These are phyloP conservation scores for Aspergillus udagawae DNA, from an alignment of 2,329 filamentous ascomycete genomes.

Conservation along the genomic window DNA sequence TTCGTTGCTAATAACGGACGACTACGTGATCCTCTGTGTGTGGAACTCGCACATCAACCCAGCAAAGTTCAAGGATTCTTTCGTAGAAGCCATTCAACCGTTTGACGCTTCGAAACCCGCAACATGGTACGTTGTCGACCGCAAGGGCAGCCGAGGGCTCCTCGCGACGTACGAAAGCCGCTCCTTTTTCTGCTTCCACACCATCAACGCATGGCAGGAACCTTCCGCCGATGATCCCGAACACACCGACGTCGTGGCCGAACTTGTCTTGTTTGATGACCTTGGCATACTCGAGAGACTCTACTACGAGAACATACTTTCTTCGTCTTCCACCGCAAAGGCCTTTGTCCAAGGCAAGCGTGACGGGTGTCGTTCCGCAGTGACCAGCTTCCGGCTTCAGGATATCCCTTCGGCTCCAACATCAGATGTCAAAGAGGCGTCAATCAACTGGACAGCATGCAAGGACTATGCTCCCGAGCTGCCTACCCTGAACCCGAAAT, in stretches of 20 bases:
- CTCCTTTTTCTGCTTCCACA: conserved; percentile 75
- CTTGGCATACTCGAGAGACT: conserved; percentile 62
- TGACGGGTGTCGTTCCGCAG: conserved; percentile 22
- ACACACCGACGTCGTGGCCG: conserved; percentile 56
- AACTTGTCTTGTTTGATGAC: conserved; percentile 62
- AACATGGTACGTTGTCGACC: conserved; percentile 72
- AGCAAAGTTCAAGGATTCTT: conserved; percentile 4
- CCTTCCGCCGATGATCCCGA: conserved; percentile 28
- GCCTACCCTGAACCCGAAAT: conserved; percentile 48
- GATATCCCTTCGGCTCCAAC: conserved; percentile 22
- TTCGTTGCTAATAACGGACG: conserved; percentile 69
- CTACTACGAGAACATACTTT: conserved; percentile 67
- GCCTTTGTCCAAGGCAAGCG: conserved; percentile 24
- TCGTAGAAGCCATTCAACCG: conserved; percentile 63
- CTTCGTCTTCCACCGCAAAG: conserved; percentile 48
- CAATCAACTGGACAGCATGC: conserved; percentile 25
- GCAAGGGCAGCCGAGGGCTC: conserved; percentile 58
- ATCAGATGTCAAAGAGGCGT: conserved; percentile 11
- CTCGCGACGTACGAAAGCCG: conserved; percentile 65
- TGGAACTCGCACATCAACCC: conserved; percentile 64
- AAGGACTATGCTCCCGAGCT: conserved; percentile 40
- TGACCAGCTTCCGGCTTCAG: conserved; percentile 38
- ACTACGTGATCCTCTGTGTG: conserved; percentile 69
- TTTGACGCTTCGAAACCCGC: conserved; percentile 57
- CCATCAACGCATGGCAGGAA: conserved; percentile 72